Percentiles rank a stretch among this genome's conserved stretches.
Conservation (phyloP, 73 alveolate genomes). For the Paramecium primaurelia region DNA sequence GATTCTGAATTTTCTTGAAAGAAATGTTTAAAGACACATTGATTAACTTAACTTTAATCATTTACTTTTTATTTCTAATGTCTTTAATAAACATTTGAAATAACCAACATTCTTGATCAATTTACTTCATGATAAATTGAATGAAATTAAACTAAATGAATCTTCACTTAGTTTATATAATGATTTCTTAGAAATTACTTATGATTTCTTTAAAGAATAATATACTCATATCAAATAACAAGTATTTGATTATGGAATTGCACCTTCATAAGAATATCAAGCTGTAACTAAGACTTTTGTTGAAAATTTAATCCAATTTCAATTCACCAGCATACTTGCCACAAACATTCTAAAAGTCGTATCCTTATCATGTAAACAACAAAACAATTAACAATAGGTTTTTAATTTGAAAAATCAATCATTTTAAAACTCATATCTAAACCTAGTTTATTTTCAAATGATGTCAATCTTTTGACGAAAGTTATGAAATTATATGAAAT, state of each 20-base stretch:
- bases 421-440: neutral
- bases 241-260: neutral
- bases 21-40: neutral
- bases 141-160: neutral
- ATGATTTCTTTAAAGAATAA: neutral
- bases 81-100: neutral
- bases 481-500: neutral
- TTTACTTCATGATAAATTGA: neutral
- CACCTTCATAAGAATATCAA: neutral
- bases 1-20: neutral
- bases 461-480: neutral
- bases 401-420: neutral
- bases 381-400: neutral
- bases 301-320: neutral
- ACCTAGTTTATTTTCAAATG: neutral
- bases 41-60: neutral
- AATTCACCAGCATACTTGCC: neutral
- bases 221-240: neutral
- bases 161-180: neutral
- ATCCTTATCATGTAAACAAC: neutral
- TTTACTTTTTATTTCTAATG: neutral
- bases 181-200: neutral
- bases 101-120: neutral
- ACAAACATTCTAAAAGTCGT: neutral
- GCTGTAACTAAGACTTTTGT: neutral